Evolutionary conservation across 768 basidiomycete genomes (phyloP).

Genomic region (Rickenella mellea): DNA sequence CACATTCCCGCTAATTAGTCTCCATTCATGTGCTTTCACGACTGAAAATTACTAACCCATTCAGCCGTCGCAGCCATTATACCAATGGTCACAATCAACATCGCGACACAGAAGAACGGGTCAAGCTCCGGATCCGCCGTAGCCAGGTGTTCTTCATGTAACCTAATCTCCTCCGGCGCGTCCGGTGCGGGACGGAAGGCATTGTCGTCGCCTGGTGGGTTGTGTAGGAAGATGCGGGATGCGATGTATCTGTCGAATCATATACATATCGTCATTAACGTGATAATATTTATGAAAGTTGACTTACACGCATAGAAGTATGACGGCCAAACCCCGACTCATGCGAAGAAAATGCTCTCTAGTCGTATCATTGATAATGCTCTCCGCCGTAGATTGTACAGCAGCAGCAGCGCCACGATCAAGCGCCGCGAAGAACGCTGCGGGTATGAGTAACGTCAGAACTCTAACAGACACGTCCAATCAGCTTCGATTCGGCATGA

Average conservation of each 20-base stretch:
- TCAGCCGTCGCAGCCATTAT: constrained; percentile 65
- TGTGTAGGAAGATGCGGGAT: constrained; percentile 61
- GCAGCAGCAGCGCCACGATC: constrained; percentile 13
- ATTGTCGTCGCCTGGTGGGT: constrained; percentile 56
- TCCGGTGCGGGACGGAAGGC: constrained; percentile 29
- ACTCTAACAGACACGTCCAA: constrained; percentile 29
- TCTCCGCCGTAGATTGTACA: constrained; percentile 12
- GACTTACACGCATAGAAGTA: constrained; percentile 51
- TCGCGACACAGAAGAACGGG: constrained; percentile 49
- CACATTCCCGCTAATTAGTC: neutral
- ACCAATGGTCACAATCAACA: constrained; percentile 42
- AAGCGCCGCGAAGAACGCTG: constrained; percentile 58
- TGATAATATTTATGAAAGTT: neutral
- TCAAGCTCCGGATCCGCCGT: constrained; percentile 48
- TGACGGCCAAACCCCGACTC: constrained; percentile 55
- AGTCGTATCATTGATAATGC: constrained; percentile 31
- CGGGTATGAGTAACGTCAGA: constrained; percentile 52
- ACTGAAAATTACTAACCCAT: constrained; percentile 35
- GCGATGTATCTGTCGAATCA: constrained; percentile 40
- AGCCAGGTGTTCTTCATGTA: constrained; percentile 29
- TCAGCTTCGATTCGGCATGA: neutral
- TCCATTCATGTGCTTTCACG: neutral
- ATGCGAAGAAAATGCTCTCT: constrained; percentile 44
- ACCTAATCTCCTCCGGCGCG: constrained; percentile 21
- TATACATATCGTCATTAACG: neutral